phyloP scores from a whole-genome alignment of 371 early-diverging fungal species.

The Mucor lusitanicus region DNA sequence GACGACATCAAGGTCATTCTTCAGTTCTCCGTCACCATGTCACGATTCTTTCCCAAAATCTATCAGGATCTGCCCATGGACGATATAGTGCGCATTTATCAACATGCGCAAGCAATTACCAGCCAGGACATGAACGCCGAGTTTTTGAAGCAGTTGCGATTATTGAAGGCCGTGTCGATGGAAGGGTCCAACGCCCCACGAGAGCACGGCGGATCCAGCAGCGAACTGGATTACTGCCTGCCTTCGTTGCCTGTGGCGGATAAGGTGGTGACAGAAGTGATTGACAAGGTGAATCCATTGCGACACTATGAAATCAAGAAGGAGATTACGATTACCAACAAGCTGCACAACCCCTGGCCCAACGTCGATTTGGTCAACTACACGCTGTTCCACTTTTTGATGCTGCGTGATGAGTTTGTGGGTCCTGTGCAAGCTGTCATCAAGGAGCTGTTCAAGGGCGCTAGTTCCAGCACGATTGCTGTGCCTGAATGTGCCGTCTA shows the following conservation, averaged over 20 bases:
- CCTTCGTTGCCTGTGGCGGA: constrained; percentile 13
- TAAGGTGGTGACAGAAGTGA: constrained; percentile 2
- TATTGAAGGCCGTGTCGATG: not conserved
- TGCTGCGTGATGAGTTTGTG: constrained; percentile 30
- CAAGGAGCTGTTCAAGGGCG: not conserved
- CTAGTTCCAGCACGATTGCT: not conserved
- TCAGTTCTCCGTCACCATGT: not conserved
- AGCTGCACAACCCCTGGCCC: constrained; percentile 18
- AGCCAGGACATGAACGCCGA: not conserved
- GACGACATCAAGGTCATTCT: constrained; percentile 5
- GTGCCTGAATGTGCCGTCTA: not conserved
- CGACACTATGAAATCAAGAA: constrained; percentile 1
- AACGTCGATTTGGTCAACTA: constrained; percentile 19
- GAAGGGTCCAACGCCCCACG: not conserved
- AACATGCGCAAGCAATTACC: not conserved
- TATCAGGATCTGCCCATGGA: constrained; percentile 1
- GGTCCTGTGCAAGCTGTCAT: constrained; percentile 25
- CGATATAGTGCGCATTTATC: not conserved
- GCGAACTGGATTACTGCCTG: not conserved
- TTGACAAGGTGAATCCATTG: not conserved
- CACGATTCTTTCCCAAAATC: not conserved
- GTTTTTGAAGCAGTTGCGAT: not conserved
- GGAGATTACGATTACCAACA: not conserved
- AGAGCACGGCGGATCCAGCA: not conserved
- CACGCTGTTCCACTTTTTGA: constrained; percentile 28